Conservation (phyloP, 495 filamentous ascomycete species). For the Rhypophila decipiens region DNA sequence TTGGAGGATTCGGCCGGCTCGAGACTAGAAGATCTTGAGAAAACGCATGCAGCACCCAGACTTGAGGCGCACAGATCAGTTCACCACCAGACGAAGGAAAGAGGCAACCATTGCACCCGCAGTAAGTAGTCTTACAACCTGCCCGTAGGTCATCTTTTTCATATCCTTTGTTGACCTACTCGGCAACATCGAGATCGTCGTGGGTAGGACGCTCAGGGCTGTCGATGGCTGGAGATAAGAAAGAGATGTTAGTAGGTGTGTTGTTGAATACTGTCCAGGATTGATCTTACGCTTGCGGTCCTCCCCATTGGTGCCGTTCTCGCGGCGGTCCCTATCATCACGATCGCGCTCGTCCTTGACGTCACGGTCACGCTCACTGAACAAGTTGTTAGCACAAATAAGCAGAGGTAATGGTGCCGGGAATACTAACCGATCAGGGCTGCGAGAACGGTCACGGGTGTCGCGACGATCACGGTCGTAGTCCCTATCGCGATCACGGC, state of each 20-base stretch:
- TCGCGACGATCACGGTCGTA: conserved; percentile 73
- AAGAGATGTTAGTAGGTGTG: background rate
- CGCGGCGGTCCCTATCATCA: conserved; percentile 54
- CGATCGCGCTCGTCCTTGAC: conserved; percentile 49
- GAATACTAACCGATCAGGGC: conserved; percentile 60
- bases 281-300: conserved; percentile 75
- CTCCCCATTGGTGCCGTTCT: conserved; percentile 67
- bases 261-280: background rate
- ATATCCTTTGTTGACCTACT: conserved; percentile 44
- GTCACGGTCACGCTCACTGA: conserved; percentile 48
- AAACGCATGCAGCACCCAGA: too few species aligned
- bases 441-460: conserved; percentile 65
- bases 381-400: background rate
- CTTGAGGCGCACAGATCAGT: background rate
- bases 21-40: conserved; percentile 24
- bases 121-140: conserved; percentile 22
- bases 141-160: background rate
- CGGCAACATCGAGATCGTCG: conserved; percentile 95
- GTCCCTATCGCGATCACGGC: conserved; percentile 68
- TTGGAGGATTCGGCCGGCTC: conserved; percentile 25
- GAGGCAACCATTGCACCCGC: conserved; percentile 2
- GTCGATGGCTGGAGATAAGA: conserved; percentile 55
- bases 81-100: conserved; percentile 10
- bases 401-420: conserved; percentile 23
- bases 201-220: conserved; percentile 72